These are phyloP conservation scores for Primulina huaijiensis DNA, from an alignment of 257 asterid species.

Conservation along the genomic window DNA sequence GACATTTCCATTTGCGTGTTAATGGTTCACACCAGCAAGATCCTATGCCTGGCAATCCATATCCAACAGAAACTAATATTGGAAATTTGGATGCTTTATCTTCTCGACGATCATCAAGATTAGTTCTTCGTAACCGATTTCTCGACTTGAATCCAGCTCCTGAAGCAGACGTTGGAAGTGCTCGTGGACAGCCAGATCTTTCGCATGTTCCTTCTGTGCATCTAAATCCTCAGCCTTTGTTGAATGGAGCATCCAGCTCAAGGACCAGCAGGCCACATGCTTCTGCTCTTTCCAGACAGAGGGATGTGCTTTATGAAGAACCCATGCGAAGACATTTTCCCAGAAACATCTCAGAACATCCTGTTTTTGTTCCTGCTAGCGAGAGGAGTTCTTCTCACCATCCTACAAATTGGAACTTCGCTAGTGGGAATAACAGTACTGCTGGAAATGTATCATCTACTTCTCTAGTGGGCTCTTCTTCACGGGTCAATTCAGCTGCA, in stretches of 20 bases:
- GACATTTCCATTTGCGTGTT: constrained; percentile 62
- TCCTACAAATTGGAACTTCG: constrained; percentile 48
- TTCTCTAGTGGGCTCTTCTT: constrained; percentile 42
- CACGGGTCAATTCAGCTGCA: constrained; percentile 43
- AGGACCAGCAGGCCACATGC: constrained; percentile 40
- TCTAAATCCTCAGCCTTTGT: constrained; percentile 46
- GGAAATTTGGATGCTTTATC: constrained; percentile 42
- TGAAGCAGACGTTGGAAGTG: constrained; percentile 32
- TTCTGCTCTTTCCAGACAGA: constrained; percentile 26
- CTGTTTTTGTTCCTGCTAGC: constrained; percentile 54
- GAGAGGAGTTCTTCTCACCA: constrained; percentile 50
- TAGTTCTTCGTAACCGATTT: constrained; percentile 35
- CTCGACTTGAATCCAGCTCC: constrained; percentile 41
- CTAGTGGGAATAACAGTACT: constrained; percentile 36
- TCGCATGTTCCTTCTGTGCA: constrained; percentile 39
- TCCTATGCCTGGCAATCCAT: constrained; percentile 28
- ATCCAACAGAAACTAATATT: constrained; percentile 30
- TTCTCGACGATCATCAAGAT: constrained; percentile 39
- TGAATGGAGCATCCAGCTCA: constrained; percentile 56
- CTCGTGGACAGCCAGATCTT: constrained; percentile 32
- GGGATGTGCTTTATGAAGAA: constrained; percentile 37
- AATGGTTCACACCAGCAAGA: constrained; percentile 58
- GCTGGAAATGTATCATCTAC: constrained; percentile 47
- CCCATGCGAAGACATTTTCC: constrained; percentile 42
- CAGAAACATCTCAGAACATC: constrained; percentile 71